A percentile compares a stretch with the other conserved stretches of the same genome.
phyloP scores from a whole-genome alignment of 2,329 filamentous ascomycete species.

The Capronia coronata region DNA sequence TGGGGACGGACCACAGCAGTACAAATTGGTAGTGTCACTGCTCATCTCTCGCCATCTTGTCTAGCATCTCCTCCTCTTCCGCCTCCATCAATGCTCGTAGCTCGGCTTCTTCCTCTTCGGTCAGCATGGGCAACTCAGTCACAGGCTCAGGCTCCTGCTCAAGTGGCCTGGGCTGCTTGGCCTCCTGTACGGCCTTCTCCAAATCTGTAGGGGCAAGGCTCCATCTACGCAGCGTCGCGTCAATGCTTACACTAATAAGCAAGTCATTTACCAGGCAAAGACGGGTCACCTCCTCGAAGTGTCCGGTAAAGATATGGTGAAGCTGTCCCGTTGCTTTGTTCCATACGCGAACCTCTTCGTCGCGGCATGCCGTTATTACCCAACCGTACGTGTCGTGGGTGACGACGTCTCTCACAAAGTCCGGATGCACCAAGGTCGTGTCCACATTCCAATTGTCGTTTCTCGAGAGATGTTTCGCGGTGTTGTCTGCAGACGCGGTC shows the following conservation, averaged over 20 bases:
- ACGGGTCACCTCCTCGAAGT: conserved; percentile 89
- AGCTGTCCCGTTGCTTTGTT: conserved; percentile 65
- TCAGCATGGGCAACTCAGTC: conserved; percentile 51
- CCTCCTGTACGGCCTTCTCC: conserved; percentile 50
- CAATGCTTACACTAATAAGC: conserved; percentile 78
- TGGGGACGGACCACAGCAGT: not conserved
- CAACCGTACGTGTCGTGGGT: conserved; percentile 63
- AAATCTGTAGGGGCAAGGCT: conserved; percentile 59
- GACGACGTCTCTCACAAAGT: conserved; percentile 80
- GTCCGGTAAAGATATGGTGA: conserved; percentile 68
- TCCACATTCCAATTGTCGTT: conserved; percentile 62
- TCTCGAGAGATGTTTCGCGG: conserved; percentile 70
- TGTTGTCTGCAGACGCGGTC: conserved; percentile 90
- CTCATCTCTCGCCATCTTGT: conserved; percentile 26
- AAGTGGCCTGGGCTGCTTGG: conserved; percentile 39
- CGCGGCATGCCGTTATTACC: conserved; percentile 80
- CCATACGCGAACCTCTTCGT: conserved; percentile 91
- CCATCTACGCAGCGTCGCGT: conserved; percentile 83
- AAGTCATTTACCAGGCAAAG: conserved; percentile 53
- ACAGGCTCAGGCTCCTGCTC: conserved; percentile 43
- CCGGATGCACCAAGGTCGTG: conserved; percentile 69
- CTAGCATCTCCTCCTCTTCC: conserved; percentile 42
- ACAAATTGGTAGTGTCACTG: conserved; percentile 10
- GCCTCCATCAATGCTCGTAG: conserved; percentile 85
- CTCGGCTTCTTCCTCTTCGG: conserved; percentile 86